Evolutionary conservation across 2,329 filamentous ascomycete genomes (phyloP), one percentile per base, ranked within the genome.

Genomic region (Rhexocercosporidium sp.): DNA sequence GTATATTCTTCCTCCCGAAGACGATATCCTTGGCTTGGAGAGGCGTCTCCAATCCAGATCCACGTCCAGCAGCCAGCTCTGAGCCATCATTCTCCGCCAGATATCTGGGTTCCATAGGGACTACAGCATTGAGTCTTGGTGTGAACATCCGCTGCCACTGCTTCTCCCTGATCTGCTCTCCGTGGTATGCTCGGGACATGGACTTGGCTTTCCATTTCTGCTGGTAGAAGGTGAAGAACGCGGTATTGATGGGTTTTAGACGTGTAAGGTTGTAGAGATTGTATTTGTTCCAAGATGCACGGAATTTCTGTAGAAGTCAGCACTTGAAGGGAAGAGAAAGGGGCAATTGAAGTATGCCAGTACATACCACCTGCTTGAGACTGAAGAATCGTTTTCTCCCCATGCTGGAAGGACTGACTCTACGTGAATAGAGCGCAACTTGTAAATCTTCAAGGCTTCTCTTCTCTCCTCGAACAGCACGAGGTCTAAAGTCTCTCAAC

Each of bases 201-300:
- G 94, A 89, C 81, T 99, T 99, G 75, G 95, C 92, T 1, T 82
- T 81, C 95, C 95, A 99, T 90, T 99, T 99, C 82, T 98, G 95
- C 85, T 98, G 95, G 86, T 97, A 99, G 82, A 96, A 96, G 53
- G 94, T 97, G 69, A 82, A 80, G 60, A 73, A 75, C 22, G 72
- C 76, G 37, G 77, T 75, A 69, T 74, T 77, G 20, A 85, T 86
- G 1, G 79, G 76, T 51, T 75, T 80, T 39, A 87, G 76, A 72
- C 86, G 86, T 60, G 84, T 82, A 72, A 99, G 82, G 82, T 97
- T 97, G 88, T 92, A 99, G 71, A 99, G 86, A 78, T 97, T 97
- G 85, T 93, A 94, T 83, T 97, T 97, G 85, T 93, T 97, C 96
- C 95, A 97, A 84, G 94, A 93, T 84, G 96, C 92, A 76, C 95